Evolutionary conservation across 2,329 filamentous ascomycete genomes (phyloP), one percentile per base, ranked within the genome.

Genomic region (Coniochaeta pulveracea): DNA sequence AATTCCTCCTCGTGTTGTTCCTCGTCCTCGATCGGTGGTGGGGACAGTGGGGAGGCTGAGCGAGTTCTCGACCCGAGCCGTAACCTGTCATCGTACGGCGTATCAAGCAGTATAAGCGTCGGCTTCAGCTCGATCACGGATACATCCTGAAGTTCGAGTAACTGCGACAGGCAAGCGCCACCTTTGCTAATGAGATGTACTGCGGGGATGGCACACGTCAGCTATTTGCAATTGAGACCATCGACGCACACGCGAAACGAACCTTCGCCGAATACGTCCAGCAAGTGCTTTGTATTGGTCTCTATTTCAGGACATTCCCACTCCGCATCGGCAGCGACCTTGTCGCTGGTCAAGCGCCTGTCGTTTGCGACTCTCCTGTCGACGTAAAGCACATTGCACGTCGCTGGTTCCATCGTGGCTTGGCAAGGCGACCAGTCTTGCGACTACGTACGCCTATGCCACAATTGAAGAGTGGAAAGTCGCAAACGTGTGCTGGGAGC

Each of bases 341-440:
- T 36, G 40, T 42, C 18, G 43, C 30, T 41, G 41, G 37, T 33
- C 43, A 49, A 25, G 71, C 51, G 33, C 36, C 64, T 57, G 45
- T 71, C 61, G 39, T 62, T 52, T 43, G 55, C 56, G 40, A 70
- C 62, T 39, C 60, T 57, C 47, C 66, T 66, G 55, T 74, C 68
- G 45, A 76, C 69, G 44, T 75, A 76, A 40, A 76, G 68, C 43
- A 76, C 63, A 51, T 74, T 68, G 51, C 69, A 74, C 38, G 59
- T 57, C 47, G 65, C 61, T 49, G 60, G 61, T 52, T 75, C 70
- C 71, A 76, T 76, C 51, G 55, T 64, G 59, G 58, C 56, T 58
- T 60, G 55, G 51, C 58, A 55, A 59, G 63, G 66, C 67, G 67
- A 63, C 69, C 67, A 72, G 69, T 69, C 70, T 65, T 56, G 52